Conservation (phyloP, 2,329 filamentous ascomycete genomes). For the Ceratocystis lukuohia region DNA sequence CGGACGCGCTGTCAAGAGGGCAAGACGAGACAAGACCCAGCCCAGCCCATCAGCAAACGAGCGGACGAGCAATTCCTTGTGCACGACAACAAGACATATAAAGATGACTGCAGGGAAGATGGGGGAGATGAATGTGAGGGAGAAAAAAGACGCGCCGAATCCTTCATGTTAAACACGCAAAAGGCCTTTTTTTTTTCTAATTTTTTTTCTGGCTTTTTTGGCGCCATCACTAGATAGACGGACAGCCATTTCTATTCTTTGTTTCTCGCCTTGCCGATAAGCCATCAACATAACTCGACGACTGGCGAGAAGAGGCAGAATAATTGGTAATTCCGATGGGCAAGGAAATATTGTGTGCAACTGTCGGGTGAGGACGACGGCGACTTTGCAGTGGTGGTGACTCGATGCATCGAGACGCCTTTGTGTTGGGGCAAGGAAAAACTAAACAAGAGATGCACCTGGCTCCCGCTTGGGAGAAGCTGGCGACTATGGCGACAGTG, state of each 20-base stretch:
- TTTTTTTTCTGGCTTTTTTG: not conserved
- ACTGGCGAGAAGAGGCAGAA: not conserved
- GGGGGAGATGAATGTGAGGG: not conserved
- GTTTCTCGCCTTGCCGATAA: not conserved
- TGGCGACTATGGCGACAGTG: not conserved
- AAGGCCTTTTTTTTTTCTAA: not conserved
- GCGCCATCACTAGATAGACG: not conserved
- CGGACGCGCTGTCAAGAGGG: slow-evolving; percentile 5
- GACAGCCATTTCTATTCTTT: not conserved
- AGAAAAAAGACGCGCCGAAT: slow-evolving; percentile 6
- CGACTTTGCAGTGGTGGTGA: not conserved
- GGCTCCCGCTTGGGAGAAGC: not conserved
- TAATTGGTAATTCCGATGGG: not conserved
- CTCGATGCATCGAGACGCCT: not conserved
- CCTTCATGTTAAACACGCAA: slow-evolving; percentile 1
- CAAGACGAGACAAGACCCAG: not conserved
- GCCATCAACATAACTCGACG: not conserved
- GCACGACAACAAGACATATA: no score
- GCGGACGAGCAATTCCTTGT: no score
- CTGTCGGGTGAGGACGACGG: not conserved
- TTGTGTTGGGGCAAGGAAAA: not conserved
- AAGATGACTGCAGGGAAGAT: slow-evolving; percentile 1
- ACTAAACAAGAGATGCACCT: not conserved
- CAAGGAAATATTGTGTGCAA: not conserved
- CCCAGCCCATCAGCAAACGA: no score